These are phyloP conservation scores for Ustulina deusta DNA, from an alignment of 2,329 filamentous ascomycete genomes.

Conservation along the genomic window DNA sequence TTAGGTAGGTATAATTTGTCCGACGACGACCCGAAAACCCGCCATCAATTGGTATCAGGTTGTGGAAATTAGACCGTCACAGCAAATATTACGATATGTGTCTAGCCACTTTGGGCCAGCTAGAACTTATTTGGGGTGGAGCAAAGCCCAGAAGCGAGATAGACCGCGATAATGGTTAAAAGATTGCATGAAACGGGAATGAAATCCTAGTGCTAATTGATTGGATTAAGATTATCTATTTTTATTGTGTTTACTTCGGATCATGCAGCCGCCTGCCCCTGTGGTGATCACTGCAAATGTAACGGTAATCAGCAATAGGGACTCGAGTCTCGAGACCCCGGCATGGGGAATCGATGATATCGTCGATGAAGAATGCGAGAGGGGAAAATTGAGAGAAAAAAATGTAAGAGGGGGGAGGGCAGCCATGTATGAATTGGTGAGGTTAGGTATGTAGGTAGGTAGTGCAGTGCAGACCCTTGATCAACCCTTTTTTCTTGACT, in stretches of 20 bases:
- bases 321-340: not conserved
- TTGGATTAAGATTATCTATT: slow-evolving; percentile 40
- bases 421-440: not conserved
- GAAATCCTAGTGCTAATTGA: slow-evolving; percentile 30
- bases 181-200: slow-evolving; percentile 35
- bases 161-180: slow-evolving; percentile 17
- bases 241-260: slow-evolving; percentile 31
- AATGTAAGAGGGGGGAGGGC: not conserved
- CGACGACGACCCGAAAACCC: slow-evolving; percentile 5
- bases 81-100: not conserved
- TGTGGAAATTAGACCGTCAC: slow-evolving; percentile 24
- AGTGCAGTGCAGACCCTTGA: slow-evolving; percentile 9
- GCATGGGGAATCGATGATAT: slow-evolving; percentile 25
- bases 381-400: slow-evolving; percentile 22
- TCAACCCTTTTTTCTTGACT: slow-evolving; percentile 14
- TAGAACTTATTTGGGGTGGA: slow-evolving; percentile 22
- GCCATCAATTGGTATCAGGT: slow-evolving; percentile 12
- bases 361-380: slow-evolving; percentile 27
- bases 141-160: slow-evolving; percentile 32
- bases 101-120: slow-evolving; percentile 26
- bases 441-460: not conserved
- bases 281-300: slow-evolving; percentile 36
- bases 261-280: slow-evolving; percentile 24
- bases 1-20: not conserved
- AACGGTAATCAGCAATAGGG: not conserved